Evolutionary conservation across 2,329 filamentous ascomycete species (phyloP), one percentile per base, ranked within the genome.

Genomic region (Fusarium redolens): DNA sequence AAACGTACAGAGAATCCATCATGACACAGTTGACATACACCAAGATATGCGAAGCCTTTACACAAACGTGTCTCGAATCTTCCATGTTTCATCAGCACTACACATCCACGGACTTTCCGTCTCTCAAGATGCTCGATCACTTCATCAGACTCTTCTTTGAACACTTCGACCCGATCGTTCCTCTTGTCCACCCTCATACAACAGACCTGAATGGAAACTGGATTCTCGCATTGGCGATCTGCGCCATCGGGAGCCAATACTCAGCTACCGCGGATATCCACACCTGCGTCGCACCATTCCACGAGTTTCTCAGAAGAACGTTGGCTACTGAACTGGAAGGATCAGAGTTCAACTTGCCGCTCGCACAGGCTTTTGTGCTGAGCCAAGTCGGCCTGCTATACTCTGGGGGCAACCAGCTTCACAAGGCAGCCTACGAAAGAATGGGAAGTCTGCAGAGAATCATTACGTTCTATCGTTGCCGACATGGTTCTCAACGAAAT

Each of bases 81-180:
- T 20, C 41, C 14, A 58, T 59, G 4, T 72, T 70, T 11, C 14
- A 55, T 37, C 6, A 68, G 41, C 5, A 65, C 38, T 37, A 40
- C 22, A 6, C n/a, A 4, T 56, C 59, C 6, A 9, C 37, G 4
- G 47, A 74, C 17, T 81, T 81, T 47, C 80, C 78, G 7, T 61
- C 70, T 18, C 56, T 74, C 5, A 59, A 64, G 10, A 69, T 79
- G 4, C 56, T 82, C 38, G 76, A 81, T 44, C 71, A 78, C n/a
- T 81, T 81, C 41, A 68, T 79, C 30, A 74, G 65, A 9, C 73
- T 82, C 1, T 82, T 78, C 50, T 81, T 81, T 57, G 71, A 78
- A 20, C 69, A 81, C 37, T 81, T 82, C 44, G 74, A 80, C 57
- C 72, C 76, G 1, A 77, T 80, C 10, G 43, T 82, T 9, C 78